These are phyloP conservation scores for Daldinia sp. DNA, from an alignment of 2,329 filamentous ascomycete genomes.

Conservation along the genomic window DNA sequence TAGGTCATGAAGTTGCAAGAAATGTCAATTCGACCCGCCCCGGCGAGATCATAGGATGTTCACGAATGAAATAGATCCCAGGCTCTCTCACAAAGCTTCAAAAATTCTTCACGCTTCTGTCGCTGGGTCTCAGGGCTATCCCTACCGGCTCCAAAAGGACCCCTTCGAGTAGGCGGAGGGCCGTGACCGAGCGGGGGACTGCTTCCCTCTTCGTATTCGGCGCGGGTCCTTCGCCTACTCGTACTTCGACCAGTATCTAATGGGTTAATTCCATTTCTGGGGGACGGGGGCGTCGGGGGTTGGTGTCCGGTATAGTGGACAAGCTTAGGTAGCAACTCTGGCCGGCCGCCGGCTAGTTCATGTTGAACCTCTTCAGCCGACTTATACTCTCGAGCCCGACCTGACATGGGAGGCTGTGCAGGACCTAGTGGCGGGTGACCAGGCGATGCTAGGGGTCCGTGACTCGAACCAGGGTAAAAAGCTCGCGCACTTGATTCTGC, in stretches of 20 bases:
- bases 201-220: slow-evolving; percentile 92
- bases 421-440: slow-evolving; percentile 69
- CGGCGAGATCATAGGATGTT: slow-evolving; percentile 39
- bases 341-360: slow-evolving; percentile 87
- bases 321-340: slow-evolving; percentile 89
- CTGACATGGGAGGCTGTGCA: slow-evolving; percentile 61
- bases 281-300: slow-evolving; percentile 89
- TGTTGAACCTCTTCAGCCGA: slow-evolving; percentile 96
- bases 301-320: slow-evolving; percentile 96
- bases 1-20: slow-evolving; percentile 32
- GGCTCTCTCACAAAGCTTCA: slow-evolving; percentile 83
- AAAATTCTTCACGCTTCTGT: slow-evolving; percentile 92
- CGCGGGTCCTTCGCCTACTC: slow-evolving; percentile 78
- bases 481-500: slow-evolving; percentile 59
- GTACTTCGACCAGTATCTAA: slow-evolving; percentile 65
- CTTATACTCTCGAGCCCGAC: slow-evolving; percentile 84
- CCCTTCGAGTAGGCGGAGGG: slow-evolving; percentile 66
- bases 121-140: slow-evolving; percentile 84
- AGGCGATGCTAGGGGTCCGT: slow-evolving; percentile 79
- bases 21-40: slow-evolving; percentile 27
- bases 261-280: slow-evolving; percentile 61
- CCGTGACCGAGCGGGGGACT: slow-evolving; percentile 82
- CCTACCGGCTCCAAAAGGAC: slow-evolving; percentile 81
- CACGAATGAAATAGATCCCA: slow-evolving; percentile 98
- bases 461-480: slow-evolving; percentile 68